Evolutionary conservation across 2,329 filamentous ascomycete species (phyloP).

Genomic region (Beauveria varroae): DNA sequence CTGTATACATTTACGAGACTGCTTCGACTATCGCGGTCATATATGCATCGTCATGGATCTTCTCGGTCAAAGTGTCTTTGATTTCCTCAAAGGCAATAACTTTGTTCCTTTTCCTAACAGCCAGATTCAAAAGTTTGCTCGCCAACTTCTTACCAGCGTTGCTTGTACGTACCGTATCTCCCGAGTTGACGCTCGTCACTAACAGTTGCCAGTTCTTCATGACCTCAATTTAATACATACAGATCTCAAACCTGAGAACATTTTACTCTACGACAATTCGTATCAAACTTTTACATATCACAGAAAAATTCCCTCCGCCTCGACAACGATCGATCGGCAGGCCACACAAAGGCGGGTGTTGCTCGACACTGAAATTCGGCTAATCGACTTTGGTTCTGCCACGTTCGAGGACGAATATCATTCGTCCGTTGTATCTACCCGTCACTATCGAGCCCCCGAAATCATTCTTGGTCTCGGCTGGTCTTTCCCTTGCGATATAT

Average conservation of each 20-base stretch:
- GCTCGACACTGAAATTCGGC: constrained; percentile 60
- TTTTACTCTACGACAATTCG: constrained; percentile 55
- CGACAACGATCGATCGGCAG: constrained; percentile 50
- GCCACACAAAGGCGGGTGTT: constrained; percentile 58
- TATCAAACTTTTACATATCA: constrained; percentile 69
- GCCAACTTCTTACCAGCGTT: constrained; percentile 95
- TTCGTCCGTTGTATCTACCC: constrained; percentile 62
- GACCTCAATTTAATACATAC: constrained; percentile 97
- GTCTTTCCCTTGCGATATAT: constrained; percentile 66
- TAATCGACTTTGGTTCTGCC: constrained; percentile 66
- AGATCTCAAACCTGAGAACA: constrained; percentile 65
- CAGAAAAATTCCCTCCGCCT: constrained; percentile 61
- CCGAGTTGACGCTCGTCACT: neutral
- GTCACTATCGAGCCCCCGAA: constrained; percentile 63
- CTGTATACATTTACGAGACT: constrained; percentile 93
- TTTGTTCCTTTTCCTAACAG: constrained; percentile 98
- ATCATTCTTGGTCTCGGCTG: constrained; percentile 65
- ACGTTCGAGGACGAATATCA: constrained; percentile 69
- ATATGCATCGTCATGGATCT: constrained; percentile 78
- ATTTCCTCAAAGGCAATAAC: constrained; percentile 90
- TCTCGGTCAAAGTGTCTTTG: constrained; percentile 93
- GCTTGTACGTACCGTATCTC: constrained; percentile 62
- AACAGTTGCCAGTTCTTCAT: constrained; percentile 62
- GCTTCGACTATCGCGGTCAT: constrained; percentile 94
- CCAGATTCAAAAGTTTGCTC: constrained; percentile 94